Base-by-base conservation (phyloP, 2,329 filamentous ascomycete genomes). In the Neopestalotiopsis sp. region DNA sequence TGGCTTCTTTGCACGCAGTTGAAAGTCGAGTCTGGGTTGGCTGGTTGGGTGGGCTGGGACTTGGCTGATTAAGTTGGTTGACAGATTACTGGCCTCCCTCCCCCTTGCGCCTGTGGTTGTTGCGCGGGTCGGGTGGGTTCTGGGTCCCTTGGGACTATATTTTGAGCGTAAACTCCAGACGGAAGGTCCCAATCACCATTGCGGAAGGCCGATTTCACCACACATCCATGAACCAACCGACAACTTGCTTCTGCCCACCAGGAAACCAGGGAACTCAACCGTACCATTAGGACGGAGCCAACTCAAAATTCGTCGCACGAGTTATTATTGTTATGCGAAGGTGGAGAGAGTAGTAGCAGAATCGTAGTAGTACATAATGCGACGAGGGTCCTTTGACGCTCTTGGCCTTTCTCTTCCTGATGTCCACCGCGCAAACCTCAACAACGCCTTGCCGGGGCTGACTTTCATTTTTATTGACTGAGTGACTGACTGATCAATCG, bases 171-270 rank as follows among this genome's bases (percentile, higher is more conserved):
- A 20, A 49, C 61, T 64, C 34, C 61, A 64, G 61, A 64, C 34
- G 61, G 61, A 64, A 64, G 61, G 61, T 64, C 61, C 38, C 24
- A 24, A 49, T 64, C 38, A 45, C 61, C 28, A 61, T 61, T 61
- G 32, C n/a, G 59, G 59, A 61, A 61, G 42, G 61, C 61, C 61
- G 34, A 10, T 38, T 38, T 38, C 24, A 24, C 61, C 42, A 2
- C 42, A 2, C 34, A 28, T n/a, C 20, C 13, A 59, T 12, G 20
- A 5, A 28, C 24, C 20, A 12, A 59, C 57, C 28, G 3, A 7
- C 10, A 59, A 59, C 57, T 34, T 34, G 30, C 57, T 34, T 59
- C 24, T 52, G 20, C n/a, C 20, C 40, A 32, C 20, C 17, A 17
- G 13, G 13, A 30, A 6, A 17, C 24, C 24, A 28, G 24, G 24